Evolutionary conservation across 2,329 filamentous ascomycete species (phyloP), one percentile per base, ranked within the genome.

Genomic region (Fusarium virguliforme): DNA sequence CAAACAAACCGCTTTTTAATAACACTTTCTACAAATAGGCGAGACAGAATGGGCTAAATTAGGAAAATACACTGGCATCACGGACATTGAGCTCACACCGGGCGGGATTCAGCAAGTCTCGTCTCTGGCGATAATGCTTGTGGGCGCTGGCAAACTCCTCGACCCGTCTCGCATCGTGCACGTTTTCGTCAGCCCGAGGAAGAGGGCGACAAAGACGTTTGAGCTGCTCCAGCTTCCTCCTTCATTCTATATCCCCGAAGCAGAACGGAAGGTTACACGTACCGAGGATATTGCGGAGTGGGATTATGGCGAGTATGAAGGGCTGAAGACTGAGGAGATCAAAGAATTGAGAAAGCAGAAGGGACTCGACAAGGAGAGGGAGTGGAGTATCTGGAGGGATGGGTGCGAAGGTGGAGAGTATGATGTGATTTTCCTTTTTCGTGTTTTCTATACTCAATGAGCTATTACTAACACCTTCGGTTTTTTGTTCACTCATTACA

Each of bases 291-390:
- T 91, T 46, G 80, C 84, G 2, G 89, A 91, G 76, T 91, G 89
- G 89, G 85, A 88, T 65, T 91, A 91, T 77, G 89, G 89, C 50
- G 80, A 85, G 65, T 91, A 91, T 75, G 89, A 91, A 76, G 89
- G 89, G 10, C 76, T 89, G 26, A 83, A 83, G 50, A 83, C 81
- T 8, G 74, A 80, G n/a, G 80, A 88, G 72, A 90, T 91, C 56
- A 79, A 81, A 13, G 75, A 79, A 30, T 70, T 80, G 67, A 82
- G 88, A 64, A 79, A 82, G 67, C 71, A 82, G 61, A 79, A 81
- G 8, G 87, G 87, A 0, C 77, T 88, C 18, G 87, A 88, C 72
- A 76, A 79, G 28, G 59, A 58, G n/a, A 46, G 28, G 24, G 41
- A 51, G 12, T 90, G 88, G 87, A 82, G 88, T 77, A 89, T 90